Evolutionary conservation across 805 yeast genomes (phyloP).

Genomic region (Barnettozyma sp.): DNA sequence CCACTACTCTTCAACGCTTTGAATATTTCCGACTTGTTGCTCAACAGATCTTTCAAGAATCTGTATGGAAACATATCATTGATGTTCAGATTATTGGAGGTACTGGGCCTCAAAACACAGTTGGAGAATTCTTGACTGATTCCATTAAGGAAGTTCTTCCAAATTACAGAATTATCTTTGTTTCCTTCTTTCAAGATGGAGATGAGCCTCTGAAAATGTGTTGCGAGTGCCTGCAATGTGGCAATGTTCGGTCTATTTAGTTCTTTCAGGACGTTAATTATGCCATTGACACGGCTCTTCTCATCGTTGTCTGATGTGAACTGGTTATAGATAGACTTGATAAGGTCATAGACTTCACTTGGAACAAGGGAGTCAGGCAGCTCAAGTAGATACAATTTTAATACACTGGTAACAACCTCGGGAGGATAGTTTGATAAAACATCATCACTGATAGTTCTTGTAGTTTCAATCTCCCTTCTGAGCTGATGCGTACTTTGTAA

Average conservation of each 20-base stretch:
- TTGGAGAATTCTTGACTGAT: slow-evolving; percentile 62
- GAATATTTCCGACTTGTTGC: slow-evolving; percentile 55
- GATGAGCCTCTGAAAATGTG: slow-evolving; percentile 64
- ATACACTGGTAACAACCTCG: slow-evolving; percentile 55
- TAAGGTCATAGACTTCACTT: slow-evolving; percentile 53
- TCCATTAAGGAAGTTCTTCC: slow-evolving; percentile 33
- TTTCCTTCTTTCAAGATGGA: slow-evolving; percentile 40
- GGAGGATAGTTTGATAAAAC: slow-evolving; percentile 37
- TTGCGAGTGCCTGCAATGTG: slow-evolving; percentile 70
- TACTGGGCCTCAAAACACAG: slow-evolving; percentile 50
- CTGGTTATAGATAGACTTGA: slow-evolving; percentile 58
- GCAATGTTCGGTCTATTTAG: slow-evolving; percentile 68
- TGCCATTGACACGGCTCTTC: slow-evolving; percentile 45
- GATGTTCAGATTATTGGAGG: slow-evolving; percentile 38
- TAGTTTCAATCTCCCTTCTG: slow-evolving; percentile 49
- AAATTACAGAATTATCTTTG: slow-evolving; percentile 29
- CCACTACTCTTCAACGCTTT: slow-evolving; percentile 43
- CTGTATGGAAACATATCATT: slow-evolving; percentile 53
- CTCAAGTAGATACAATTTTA: slow-evolving; percentile 70
- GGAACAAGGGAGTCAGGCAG: slow-evolving; percentile 74
- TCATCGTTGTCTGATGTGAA: slow-evolving; percentile 30
- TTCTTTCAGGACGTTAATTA: slow-evolving; percentile 59
- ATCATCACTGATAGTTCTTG: slow-evolving; percentile 35
- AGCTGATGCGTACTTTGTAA: slow-evolving; percentile 54
- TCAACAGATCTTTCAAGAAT: slow-evolving; percentile 56